Evolutionary conservation across 2,329 filamentous ascomycete genomes (phyloP).

Genomic region (Lomentospora prolificans): DNA sequence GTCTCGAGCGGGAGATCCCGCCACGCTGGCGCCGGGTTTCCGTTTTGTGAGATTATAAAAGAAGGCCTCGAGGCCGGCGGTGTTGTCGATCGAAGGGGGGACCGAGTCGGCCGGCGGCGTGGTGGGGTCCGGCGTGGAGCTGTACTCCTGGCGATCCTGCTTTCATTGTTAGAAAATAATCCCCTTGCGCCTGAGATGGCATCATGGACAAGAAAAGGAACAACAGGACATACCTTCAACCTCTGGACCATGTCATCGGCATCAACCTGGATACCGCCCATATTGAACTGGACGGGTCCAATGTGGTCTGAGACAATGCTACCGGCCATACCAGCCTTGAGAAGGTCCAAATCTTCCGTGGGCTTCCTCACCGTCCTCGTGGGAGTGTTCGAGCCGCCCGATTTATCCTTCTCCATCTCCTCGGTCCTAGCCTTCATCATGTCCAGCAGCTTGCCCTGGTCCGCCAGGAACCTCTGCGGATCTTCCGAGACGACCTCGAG

Average conservation of each 20-base stretch:
- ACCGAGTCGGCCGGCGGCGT: constrained; percentile 26
- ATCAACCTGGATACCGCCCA: constrained; percentile 94
- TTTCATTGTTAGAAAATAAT: background rate
- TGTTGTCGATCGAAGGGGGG: constrained; percentile 36
- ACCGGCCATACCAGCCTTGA: background rate
- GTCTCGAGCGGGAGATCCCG: constrained; percentile 7
- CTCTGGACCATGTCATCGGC: constrained; percentile 87
- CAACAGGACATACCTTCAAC: constrained; percentile 55
- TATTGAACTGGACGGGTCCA: constrained; percentile 93
- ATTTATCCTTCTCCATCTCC: constrained; percentile 18
- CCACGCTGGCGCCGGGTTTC: constrained; percentile 20
- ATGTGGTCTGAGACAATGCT: constrained; percentile 66
- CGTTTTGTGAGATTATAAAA: constrained; percentile 51
- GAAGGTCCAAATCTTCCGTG: constrained; percentile 12
- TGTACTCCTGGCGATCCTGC: constrained; percentile 48
- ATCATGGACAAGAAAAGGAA: background rate
- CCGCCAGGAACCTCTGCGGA: constrained; percentile 65
- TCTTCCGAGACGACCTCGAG: constrained; percentile 56
- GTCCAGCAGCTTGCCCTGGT: constrained; percentile 70
- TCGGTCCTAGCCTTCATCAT: constrained; percentile 45
- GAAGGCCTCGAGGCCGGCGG: constrained; percentile 49
- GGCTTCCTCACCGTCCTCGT: constrained; percentile 18
- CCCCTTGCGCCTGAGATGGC: background rate
- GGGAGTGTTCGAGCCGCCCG: constrained; percentile 22
- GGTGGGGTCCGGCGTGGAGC: constrained; percentile 30